Base-by-base conservation (phyloP, 345 rosid genomes). In the Gossypium longicalyx region DNA sequence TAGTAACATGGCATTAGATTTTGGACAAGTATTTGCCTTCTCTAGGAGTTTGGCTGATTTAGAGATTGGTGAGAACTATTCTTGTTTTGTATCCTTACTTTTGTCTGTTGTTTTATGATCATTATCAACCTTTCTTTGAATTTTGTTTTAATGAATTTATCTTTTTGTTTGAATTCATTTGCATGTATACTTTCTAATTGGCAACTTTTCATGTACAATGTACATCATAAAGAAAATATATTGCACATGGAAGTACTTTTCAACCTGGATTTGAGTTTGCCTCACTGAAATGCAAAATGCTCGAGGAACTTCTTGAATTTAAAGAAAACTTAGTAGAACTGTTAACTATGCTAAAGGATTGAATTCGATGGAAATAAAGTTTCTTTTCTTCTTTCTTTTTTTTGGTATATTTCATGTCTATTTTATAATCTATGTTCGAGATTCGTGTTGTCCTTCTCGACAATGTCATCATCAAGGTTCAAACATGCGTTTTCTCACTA, bases 11-110 rank as follows among this genome's bases (percentile, higher is more conserved):
- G 12, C 16, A 19, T 56, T 12, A 23, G 52, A 38, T 56, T 34
- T 71, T 71, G 51, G 61, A 41, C 34, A 11, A 71, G 22, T 56
- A 34, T 10, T 72, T 47, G 9, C 23, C 76, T 73, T 60, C 67
- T 19, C 65, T 58, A 20, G 56, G 75, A 59, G 53, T 12, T 71
- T 43, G 52, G 15, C 15, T 44, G 65, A 71, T 57, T 43, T 34
- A 56, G 27, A 22, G 17, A 22, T 54, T 38, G 49, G 49, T 34
- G 48, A 56, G 19, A 54, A 10, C 61, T 58, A 15, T 15, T 43
- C 44, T 9, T 58, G 23, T 56, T 44, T 34, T 72, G 62, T 54
- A 56, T 49, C 51, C 29, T 19, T 12, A 38, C 52, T 71, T 71
- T 41, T 57, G 56, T 58, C 23, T n/a, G 51, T 59, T 29, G 23